Base-by-base conservation (phyloP, 23 red algal genomes). In the Rhodosorus marinus region DNA sequence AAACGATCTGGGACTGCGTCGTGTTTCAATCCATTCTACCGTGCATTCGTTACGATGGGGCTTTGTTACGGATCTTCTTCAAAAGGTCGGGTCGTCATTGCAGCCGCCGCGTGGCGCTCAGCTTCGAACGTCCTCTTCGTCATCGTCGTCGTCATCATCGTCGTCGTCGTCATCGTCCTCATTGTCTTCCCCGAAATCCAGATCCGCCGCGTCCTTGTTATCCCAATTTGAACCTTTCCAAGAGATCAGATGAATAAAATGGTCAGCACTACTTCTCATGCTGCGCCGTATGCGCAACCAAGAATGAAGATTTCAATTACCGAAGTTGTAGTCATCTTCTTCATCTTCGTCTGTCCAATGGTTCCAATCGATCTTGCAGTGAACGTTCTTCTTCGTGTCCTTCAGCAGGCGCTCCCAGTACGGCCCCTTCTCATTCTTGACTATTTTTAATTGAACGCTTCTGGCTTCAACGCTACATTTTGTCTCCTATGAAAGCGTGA, bases 341-440 rank as follows among this genome's bases (percentile, higher is more conserved):
- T 81, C 76, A 26, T 93, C 86, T 25, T 93, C 86, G 49, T 93
- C 86, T 24, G 70, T 72, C 86, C 86, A 93, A 47, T 70, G 51
- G 29, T 82, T 64, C 86, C 86, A 93, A 73, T 93, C 86, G 22
- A 93, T 65, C 14, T 81, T 81, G 67, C 75, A 76, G 62, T 93
- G 86, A 36, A 93, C 47, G 51, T 93, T 82, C 20, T 70, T 66
- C 8, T 68, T 68, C 46, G 70, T 65, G 8, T 66, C 62, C 31
- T 73, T 69, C 35, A 82, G 56, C n/a, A 93, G 72, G 14, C 76
- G 66, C n/a, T 81, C 66, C 86, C 86, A 93, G 35, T 81, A 93
- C 1, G 75, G 50, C 1, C 86, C 86, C 19, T 59, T 42, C 29
- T 77, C 76, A 20, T 64, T 65, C 45, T 93, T 93, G 25, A 46